Conservation (phyloP, 2,329 filamentous ascomycete genomes). For the Pestalotiopsis sp. region DNA sequence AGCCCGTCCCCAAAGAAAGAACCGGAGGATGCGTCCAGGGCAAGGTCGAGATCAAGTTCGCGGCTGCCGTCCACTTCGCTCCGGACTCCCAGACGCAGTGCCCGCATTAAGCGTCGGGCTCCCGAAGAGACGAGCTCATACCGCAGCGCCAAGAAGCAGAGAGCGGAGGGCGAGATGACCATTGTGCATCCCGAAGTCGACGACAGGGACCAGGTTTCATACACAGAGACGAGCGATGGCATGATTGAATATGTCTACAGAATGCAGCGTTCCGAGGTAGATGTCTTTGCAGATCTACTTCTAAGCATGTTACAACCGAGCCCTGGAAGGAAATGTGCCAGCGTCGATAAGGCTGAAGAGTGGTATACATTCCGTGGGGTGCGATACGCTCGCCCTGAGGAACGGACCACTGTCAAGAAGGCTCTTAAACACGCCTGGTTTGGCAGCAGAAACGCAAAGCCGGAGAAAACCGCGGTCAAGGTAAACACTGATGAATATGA, state of each 20-base stretch:
- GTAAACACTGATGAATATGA: background rate
- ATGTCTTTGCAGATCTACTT: background rate
- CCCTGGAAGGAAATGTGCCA: background rate
- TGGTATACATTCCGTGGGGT: background rate
- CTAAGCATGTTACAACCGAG: background rate
- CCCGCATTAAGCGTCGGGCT: background rate
- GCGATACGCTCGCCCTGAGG: background rate
- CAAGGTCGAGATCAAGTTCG: background rate
- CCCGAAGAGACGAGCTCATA: background rate
- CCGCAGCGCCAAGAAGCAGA: background rate
- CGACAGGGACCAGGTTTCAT: background rate
- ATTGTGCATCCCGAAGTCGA: background rate
- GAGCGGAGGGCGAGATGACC: background rate
- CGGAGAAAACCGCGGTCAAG: background rate
- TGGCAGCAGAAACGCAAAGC: background rate
- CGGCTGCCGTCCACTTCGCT: background rate
- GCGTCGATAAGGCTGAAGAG: too few species aligned
- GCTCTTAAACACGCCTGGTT: background rate
- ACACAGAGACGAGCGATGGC: background rate
- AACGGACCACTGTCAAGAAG: background rate
- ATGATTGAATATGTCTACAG: conserved; percentile 2
- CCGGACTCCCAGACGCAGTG: background rate
- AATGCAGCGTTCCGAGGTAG: background rate
- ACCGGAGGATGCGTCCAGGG: background rate
- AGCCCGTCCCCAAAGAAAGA: background rate